Base-by-base conservation (phyloP, 192 early-diverging fungal genomes). In the Coemansia javaensis region DNA sequence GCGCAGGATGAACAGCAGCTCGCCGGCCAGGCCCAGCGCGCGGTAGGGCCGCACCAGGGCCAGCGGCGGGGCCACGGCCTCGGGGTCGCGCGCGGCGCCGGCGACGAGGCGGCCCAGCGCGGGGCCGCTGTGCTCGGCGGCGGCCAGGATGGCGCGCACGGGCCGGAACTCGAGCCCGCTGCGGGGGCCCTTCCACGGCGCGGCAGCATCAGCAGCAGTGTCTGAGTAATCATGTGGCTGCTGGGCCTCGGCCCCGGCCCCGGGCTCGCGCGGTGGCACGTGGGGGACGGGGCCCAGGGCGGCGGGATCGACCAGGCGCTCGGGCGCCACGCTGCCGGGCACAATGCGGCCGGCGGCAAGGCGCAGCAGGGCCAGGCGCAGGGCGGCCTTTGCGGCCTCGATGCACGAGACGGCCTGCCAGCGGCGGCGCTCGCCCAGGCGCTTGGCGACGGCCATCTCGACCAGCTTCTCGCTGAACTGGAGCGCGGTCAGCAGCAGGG, bases 1-100 rank as follows among this genome's bases (percentile, higher is more conserved):
- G 32, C 93, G 75, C 18, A 94, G 33, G 34, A 93, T 85, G 68
- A 84, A 92, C 50, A 90, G 48, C 21, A 81, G 78, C 73, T 98
- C 94, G 5, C 84, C 89, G 0, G 80, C 34, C 12, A 74, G 44
- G 2, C 83, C 80, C 20, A 79, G 24, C n/a, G 75, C 54, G 13
- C 47, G 51, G 53, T 87, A 59, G 13, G 40, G 54, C 10, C 77
- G 72, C 4, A 95, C 72, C 34, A 94, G 77, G 47, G 94, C 80
- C 16, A 62, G 51, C 2, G 90, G 88, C 21, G 78, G 84, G 13
- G 75, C 58, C 11, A 90, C 49, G 9, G 75, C 54, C 41, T 91
- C 87, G 9, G 85, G 75, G n/a, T 74, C 65, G 30, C 56, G 55
- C 10, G 56, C 48, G 27, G 74, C 70, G 22, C 69, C 21, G 0